phyloP scores from a whole-genome alignment of 169 alveolate genomes.

The Besnoitia besnoiti region DNA sequence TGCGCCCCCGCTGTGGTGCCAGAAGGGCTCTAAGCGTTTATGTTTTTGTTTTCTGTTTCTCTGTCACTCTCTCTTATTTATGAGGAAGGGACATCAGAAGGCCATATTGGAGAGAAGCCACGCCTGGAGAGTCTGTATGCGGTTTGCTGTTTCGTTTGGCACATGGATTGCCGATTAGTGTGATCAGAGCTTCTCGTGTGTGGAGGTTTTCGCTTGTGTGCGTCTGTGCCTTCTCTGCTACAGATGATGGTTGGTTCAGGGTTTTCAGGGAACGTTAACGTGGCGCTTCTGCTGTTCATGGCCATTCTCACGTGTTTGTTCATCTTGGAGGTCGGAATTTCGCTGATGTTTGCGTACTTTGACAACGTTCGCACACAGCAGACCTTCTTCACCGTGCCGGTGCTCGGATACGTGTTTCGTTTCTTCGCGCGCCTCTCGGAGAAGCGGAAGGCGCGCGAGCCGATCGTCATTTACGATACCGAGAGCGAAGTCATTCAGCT shows the following conservation, averaged over 20 bases:
- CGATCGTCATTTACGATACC: conserved; percentile 73
- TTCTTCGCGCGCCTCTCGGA: conserved; percentile 68
- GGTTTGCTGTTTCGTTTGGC: no score
- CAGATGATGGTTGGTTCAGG: conserved; percentile 71
- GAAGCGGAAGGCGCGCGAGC: conserved; percentile 71
- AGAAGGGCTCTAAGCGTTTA: neutral
- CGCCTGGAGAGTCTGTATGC: no score
- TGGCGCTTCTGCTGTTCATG: conserved; percentile 70
- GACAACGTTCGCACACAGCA: conserved; percentile 70
- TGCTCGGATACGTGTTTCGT: conserved; percentile 64
- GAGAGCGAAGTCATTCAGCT: conserved; percentile 70
- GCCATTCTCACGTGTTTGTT: conserved; percentile 61
- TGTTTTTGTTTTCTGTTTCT: neutral
- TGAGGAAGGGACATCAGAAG: neutral
- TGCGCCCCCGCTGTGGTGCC: neutral
- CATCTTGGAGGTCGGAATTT: conserved; percentile 62
- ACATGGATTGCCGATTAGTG: no score
- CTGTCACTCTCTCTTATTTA: neutral
- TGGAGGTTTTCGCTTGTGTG: no score
- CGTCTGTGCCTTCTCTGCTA: neutral
- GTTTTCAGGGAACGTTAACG: conserved; percentile 68
- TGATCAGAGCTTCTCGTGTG: neutral
- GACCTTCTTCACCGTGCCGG: conserved; percentile 69
- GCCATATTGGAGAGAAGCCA: no score
- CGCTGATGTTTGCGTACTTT: conserved; percentile 71